Evolutionary conservation across 148 eudicot genomes (phyloP), one percentile per base, ranked within the genome.

Genomic region (Salicornia ramosissima): DNA sequence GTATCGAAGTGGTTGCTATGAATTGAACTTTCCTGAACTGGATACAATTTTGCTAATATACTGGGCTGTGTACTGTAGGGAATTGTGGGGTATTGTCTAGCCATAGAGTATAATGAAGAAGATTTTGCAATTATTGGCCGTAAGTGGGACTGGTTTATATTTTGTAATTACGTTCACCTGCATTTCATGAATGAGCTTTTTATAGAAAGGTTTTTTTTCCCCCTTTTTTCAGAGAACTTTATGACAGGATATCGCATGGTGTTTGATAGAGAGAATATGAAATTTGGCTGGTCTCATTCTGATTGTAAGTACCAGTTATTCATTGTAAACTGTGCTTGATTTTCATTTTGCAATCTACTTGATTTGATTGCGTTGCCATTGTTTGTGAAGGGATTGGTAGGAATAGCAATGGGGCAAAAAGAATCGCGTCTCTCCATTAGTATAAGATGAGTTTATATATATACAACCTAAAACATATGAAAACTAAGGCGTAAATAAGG

Each of bases 211-310:
- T 1, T 39, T 40, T 6, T 30, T 60, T 51, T 29, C 83, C 87
- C n/a, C n/a, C n/a, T n/a, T n/a, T n/a, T n/a, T n/a, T n/a, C 96
- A 94, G 98, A 90, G 79, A 89, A 94, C 83, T 94, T 80, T 84
- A 85, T 94, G 90, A 83, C 85, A 45, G 92, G 98, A 73, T 87
- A 94, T 40, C 88, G 88, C 58, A 77, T 90, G 82, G 98, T 94
- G 57, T 94, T 90, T 81, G 98, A 94, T 77, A 86, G 96, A 75
- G 96, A 90, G 77, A 86, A 90, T 65, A 66, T 90, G 83, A 89
- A 81, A 74, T 78, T 94, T 57, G 92, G 96, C 29, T 94, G 98
- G 98, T 90, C 96, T 36, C 84, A 42, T 33, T 94, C 97, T 16
- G 79, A 90, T 70, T 94, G 98, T 94, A 83, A 90, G 98, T 85